phyloP scores from a whole-genome alignment of 1,139 yeast species.

The Geotrichum bryndzae region DNA sequence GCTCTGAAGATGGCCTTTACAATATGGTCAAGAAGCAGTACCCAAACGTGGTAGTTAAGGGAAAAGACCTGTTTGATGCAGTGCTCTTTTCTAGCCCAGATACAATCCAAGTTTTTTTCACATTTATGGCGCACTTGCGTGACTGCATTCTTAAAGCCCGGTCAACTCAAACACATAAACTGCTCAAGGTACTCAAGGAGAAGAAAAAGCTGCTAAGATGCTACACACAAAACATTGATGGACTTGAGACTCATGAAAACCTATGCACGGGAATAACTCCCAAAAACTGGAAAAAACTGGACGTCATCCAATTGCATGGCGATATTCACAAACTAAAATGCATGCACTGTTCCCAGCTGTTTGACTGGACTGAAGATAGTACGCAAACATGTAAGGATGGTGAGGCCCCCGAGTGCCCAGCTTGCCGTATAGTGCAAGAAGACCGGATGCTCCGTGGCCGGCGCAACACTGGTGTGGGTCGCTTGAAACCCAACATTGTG shows the following conservation, averaged over 20 bases:
- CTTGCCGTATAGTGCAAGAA: conserved; percentile 49
- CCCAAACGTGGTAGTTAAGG: conserved; percentile 60
- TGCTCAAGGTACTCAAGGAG: conserved; percentile 59
- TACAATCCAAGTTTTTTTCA: conserved; percentile 64
- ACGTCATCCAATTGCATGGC: conserved; percentile 88
- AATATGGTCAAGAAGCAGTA: conserved; percentile 60
- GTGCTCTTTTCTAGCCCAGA: conserved; percentile 65
- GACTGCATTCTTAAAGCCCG: conserved; percentile 55
- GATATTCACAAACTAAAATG: conserved; percentile 72
- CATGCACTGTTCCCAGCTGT: conserved; percentile 55
- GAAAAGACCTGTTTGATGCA: conserved; percentile 86
- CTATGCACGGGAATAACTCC: conserved; percentile 25
- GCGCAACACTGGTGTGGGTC: conserved; percentile 56
- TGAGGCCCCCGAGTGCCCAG: conserved; percentile 57
- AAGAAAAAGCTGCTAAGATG: conserved; percentile 70
- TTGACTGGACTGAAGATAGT: conserved; percentile 56
- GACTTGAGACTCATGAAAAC: conserved; percentile 48
- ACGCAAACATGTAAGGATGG: conserved; percentile 46
- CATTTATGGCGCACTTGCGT: conserved; percentile 72
- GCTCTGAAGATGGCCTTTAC: conserved; percentile 80
- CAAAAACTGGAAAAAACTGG: conserved; percentile 35
- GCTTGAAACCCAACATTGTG: conserved; percentile 67
- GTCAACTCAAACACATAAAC: conserved; percentile 80
- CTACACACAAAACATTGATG: conserved; percentile 73
- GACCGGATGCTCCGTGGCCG: conserved; percentile 56